Conservation (phyloP, 192 early-diverging fungal species). For the Coemansia sp. region DNA sequence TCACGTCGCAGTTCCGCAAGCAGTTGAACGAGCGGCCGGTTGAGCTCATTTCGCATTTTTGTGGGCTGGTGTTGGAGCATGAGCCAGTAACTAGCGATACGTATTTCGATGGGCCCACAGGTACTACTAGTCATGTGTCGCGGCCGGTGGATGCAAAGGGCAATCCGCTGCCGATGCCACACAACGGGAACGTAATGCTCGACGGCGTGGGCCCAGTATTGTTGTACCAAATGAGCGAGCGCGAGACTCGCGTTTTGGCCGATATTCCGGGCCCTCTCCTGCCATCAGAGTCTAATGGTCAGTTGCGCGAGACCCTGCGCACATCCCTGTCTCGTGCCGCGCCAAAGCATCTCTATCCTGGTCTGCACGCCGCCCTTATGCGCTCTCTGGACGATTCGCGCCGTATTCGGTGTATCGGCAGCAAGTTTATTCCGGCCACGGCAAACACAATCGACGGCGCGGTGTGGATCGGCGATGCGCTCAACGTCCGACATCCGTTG, state of each 20-base stretch:
- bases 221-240: conserved; percentile 85
- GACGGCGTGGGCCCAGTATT: conserved; percentile 82
- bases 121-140: conserved; percentile 5
- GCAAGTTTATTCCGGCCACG: conserved; percentile 84
- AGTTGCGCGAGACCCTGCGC: conserved; percentile 30
- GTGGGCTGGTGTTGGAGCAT: conserved; percentile 47
- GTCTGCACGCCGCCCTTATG: conserved; percentile 61
- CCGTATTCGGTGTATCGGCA: conserved; percentile 83
- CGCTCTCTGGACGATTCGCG: conserved; percentile 65
- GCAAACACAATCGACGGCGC: conserved; percentile 72
- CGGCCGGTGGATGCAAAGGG: not conserved
- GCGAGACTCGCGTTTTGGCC: conserved; percentile 85
- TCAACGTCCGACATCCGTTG: conserved; percentile 94
- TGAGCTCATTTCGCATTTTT: conserved; percentile 45
- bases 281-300: conserved; percentile 65
- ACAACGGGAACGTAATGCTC: conserved; percentile 92
- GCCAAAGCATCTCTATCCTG: conserved; percentile 69
- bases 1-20: conserved; percentile 91
- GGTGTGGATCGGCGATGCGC: conserved; percentile 88
- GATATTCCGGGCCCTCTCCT: conserved; percentile 85
- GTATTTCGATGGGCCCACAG: conserved; percentile 79
- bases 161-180: conserved; percentile 69
- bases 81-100: conserved; percentile 63
- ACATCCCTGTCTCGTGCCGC: conserved; percentile 65
- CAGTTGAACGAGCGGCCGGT: conserved; percentile 22